Percentiles rank a stretch among this genome's conserved stretches.
These are phyloP conservation scores for Trametes polyzona DNA, from an alignment of 1,284 basidiomycete species.

Conservation along the genomic window DNA sequence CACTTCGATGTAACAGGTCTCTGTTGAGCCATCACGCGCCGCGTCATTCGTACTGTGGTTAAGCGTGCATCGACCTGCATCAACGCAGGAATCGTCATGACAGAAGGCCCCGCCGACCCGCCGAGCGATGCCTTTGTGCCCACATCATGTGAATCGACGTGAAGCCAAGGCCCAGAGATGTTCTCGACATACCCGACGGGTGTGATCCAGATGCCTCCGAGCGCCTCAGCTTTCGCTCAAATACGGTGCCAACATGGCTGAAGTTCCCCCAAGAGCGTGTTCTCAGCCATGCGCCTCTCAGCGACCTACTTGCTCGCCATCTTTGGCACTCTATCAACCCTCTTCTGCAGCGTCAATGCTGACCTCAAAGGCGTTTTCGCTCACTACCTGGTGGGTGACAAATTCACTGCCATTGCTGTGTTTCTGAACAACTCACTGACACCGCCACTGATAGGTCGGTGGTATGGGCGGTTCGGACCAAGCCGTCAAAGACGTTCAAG, in stretches of 20 bases:
- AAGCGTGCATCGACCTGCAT: no score
- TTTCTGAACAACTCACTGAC: background rate
- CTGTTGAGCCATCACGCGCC: background rate
- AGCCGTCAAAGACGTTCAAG: conserved; percentile 19
- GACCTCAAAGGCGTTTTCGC: conserved; percentile 18
- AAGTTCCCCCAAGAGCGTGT: background rate
- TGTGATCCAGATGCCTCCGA: no score
- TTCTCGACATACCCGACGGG: background rate
- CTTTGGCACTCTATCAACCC: background rate
- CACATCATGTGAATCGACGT: no score
- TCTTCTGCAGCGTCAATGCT: conserved; percentile 1
- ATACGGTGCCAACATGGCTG: background rate
- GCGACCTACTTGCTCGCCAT: background rate
- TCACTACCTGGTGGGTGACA: conserved; percentile 12
- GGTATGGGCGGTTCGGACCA: conserved; percentile 13
- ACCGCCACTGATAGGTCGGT: conserved; percentile 6
- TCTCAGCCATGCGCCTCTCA: conserved; percentile 2
- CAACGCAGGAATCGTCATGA: no score
- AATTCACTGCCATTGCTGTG: background rate
- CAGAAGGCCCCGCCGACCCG: no score
- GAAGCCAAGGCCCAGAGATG: background rate
- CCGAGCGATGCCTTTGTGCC: no score
- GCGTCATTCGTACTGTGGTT: background rate
- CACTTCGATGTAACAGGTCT: background rate
- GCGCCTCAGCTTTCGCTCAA: background rate